Percentiles rank a stretch among this genome's conserved stretches.
These are phyloP conservation scores for Leccinum pseudoinsigne DNA, from an alignment of 1,284 basidiomycete genomes.

Conservation along the genomic window DNA sequence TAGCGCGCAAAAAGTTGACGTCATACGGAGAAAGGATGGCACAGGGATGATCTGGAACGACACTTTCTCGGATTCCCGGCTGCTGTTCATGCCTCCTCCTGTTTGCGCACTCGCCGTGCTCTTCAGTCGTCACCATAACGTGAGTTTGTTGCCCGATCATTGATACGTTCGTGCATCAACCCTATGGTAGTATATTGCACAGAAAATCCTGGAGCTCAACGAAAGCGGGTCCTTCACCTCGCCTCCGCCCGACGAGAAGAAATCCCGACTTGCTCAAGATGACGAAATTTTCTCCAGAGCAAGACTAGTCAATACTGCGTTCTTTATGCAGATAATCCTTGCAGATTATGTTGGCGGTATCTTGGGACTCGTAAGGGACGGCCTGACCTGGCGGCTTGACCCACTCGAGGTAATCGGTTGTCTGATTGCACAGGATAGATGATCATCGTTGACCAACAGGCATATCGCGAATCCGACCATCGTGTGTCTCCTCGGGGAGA, in stretches of 20 bases:
- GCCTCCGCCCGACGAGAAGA: slow-evolving; percentile 28
- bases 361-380: slow-evolving; percentile 49
- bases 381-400: slow-evolving; percentile 46
- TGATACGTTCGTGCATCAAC: slow-evolving; percentile 3
- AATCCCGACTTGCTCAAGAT: slow-evolving; percentile 48
- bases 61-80: slow-evolving; percentile 63
- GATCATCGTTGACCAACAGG: slow-evolving; percentile 10
- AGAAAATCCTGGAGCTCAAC: slow-evolving; percentile 69
- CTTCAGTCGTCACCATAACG: slow-evolving; percentile 76
- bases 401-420: slow-evolving; percentile 41
- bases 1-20: no score
- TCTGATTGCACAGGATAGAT: background rate
- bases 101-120: slow-evolving; percentile 68
- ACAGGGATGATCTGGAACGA: slow-evolving; percentile 53
- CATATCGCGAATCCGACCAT: slow-evolving; percentile 27
- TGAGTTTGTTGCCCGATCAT: slow-evolving; percentile 33
- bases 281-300: slow-evolving; percentile 78
- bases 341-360: slow-evolving; percentile 68
- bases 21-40: no score
- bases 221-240: slow-evolving; percentile 48
- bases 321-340: slow-evolving; percentile 67
- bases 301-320: slow-evolving; percentile 73
- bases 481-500: slow-evolving; percentile 53
- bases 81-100: slow-evolving; percentile 75
- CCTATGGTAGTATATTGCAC: slow-evolving; percentile 60